Percentiles rank a stretch among this genome's conserved stretches.
Conservation (phyloP, 805 yeast genomes). For the Metschnikowia cerradonensis region DNA sequence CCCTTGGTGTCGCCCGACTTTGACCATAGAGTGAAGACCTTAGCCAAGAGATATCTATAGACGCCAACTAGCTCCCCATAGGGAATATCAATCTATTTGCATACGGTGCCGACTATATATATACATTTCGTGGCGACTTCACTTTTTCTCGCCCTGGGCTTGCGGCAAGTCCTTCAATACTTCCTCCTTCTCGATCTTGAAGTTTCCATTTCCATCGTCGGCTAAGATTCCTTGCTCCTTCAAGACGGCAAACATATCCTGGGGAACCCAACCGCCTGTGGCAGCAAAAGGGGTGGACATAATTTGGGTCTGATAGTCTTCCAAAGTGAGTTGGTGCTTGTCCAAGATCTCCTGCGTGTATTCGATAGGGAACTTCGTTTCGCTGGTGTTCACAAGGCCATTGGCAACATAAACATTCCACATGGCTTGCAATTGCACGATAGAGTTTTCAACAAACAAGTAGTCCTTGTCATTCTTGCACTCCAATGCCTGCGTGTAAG, state of each 20-base stretch:
- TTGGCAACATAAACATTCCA: conserved; percentile 66
- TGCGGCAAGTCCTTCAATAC: conserved; percentile 20
- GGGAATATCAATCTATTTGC: neutral
- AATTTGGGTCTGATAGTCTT: conserved; percentile 63
- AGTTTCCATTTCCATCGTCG: conserved; percentile 47
- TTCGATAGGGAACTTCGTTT: conserved; percentile 51
- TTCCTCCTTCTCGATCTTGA: conserved; percentile 28
- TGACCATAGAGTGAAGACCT: conserved; percentile 64
- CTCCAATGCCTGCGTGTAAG: conserved; percentile 59
- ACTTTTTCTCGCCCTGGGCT: conserved; percentile 1
- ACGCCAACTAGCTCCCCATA: neutral
- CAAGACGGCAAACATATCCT: conserved; percentile 77
- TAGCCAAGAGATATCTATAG: conserved; percentile 74
- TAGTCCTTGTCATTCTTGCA: conserved; percentile 55
- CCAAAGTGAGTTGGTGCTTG: conserved; percentile 53
- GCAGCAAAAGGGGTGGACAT: conserved; percentile 79
- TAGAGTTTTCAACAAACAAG: conserved; percentile 60
- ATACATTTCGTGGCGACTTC: neutral
- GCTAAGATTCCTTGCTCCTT: conserved; percentile 63
- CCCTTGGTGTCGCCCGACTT: conserved; percentile 71
- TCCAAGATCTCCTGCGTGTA: conserved; percentile 58
- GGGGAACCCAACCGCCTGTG: conserved; percentile 94
- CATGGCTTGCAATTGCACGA: conserved; percentile 60
- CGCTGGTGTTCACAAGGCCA: conserved; percentile 46
- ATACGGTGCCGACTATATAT: neutral